Percentiles rank a stretch among this genome's conserved stretches.
These are phyloP conservation scores for Pythium phragmiticola DNA, from an alignment of 352 stramenopile species.

Conservation along the genomic window DNA sequence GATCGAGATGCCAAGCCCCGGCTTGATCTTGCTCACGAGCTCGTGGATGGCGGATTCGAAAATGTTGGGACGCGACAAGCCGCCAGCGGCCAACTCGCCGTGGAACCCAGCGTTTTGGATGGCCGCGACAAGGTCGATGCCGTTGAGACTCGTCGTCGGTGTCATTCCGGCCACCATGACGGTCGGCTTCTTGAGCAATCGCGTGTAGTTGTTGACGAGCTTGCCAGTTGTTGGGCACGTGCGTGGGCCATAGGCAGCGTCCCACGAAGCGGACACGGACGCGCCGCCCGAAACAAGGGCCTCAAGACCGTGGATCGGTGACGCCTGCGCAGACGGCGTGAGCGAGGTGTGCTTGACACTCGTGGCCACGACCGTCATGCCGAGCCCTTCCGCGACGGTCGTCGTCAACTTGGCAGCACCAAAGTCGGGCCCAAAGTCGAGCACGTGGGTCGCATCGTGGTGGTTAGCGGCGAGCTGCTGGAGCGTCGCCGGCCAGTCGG, in stretches of 20 bases:
- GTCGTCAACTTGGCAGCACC: conserved; percentile 55
- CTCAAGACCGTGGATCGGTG: conserved; percentile 40
- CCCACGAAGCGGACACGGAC: conserved; percentile 41
- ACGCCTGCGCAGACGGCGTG: conserved; percentile 19
- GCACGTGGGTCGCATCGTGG: conserved; percentile 53
- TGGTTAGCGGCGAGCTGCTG: conserved; percentile 36
- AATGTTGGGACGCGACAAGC: conserved; percentile 61
- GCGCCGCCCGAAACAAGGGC: conserved; percentile 38
- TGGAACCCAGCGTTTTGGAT: conserved; percentile 80
- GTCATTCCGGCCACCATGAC: conserved; percentile 87
- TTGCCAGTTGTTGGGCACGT: conserved; percentile 41
- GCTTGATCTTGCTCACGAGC: conserved; percentile 70
- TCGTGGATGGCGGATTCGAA: conserved; percentile 70
- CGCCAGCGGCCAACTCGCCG: conserved; percentile 75
- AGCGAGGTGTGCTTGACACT: conserved; percentile 43
- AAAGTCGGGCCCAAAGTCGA: conserved; percentile 72
- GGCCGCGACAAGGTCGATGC: conserved; percentile 81
- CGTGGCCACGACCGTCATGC: conserved; percentile 50
- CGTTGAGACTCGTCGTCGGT: conserved; percentile 77
- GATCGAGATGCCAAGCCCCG: conserved; percentile 72
- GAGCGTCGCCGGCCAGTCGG: conserved; percentile 64
- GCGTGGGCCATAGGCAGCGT: conserved; percentile 45
- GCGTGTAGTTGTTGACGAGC: conserved; percentile 71
- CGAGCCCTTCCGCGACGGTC: conserved; percentile 46
- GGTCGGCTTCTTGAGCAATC: conserved; percentile 68